These are phyloP conservation scores for Hypoxylon cercidicola DNA, from an alignment of 495 filamentous ascomycete genomes.

Conservation along the genomic window DNA sequence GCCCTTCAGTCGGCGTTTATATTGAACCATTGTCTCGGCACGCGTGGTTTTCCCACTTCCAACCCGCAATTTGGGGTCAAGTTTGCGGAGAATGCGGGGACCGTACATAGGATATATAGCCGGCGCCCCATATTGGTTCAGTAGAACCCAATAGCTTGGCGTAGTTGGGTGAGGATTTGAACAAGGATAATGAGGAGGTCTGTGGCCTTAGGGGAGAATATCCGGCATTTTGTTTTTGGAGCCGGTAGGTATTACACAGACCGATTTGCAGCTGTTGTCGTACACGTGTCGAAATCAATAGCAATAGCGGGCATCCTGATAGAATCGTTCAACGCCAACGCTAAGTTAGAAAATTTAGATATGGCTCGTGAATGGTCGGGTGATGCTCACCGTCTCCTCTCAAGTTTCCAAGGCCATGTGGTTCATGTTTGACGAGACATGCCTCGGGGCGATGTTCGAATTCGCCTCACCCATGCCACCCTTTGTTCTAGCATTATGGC, in stretches of 20 bases:
- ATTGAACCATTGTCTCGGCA: constrained; percentile 20
- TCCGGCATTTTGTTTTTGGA: constrained; percentile 10
- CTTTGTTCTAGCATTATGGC: too few relatives aligned
- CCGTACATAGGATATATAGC: background rate
- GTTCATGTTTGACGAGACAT: too few relatives aligned
- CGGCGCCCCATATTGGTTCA: constrained; percentile 6
- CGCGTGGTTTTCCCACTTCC: constrained; percentile 21
- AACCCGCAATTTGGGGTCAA: constrained; percentile 1
- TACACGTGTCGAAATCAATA: background rate
- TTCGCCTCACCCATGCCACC: too few relatives aligned
- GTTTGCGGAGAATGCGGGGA: constrained; percentile 29
- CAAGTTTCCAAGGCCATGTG: too few relatives aligned
- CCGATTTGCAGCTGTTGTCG: background rate
- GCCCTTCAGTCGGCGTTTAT: constrained; percentile 33
- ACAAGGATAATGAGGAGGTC: constrained; percentile 16
- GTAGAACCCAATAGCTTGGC: constrained; percentile 20
- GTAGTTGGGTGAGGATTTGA: background rate
- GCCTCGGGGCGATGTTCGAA: too few relatives aligned
- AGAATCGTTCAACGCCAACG: too few relatives aligned
- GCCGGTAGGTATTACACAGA: constrained; percentile 1
- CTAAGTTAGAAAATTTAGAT: too few relatives aligned
- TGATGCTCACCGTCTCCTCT: too few relatives aligned
- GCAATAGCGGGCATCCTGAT: too few relatives aligned
- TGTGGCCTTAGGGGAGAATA: constrained; percentile 1
- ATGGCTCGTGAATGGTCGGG: too few relatives aligned